Evolutionary conservation across 495 filamentous ascomycete genomes (phyloP), one percentile per base, ranked within the genome.

Genomic region (Xylaria acuta): DNA sequence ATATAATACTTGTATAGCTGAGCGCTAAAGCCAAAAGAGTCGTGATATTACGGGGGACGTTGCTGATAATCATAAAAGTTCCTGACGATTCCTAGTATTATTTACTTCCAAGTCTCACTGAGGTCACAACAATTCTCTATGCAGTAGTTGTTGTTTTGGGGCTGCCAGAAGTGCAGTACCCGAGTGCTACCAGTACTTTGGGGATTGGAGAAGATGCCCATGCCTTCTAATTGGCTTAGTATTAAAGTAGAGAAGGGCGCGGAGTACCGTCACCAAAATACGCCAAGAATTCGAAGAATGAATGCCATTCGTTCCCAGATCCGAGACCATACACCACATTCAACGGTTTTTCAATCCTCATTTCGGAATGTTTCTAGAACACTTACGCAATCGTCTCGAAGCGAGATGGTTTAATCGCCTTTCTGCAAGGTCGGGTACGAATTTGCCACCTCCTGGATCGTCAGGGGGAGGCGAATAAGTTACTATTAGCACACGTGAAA

Each of bases 371-470:
- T 27, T 69, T 69, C 67, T 49, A 41, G 56, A 69, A 69, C 67
- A 69, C n/a, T 16, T 27, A 27, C 5, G 2, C 49, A 34, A 41
- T 54, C n/a, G n/a, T n/a, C 38, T 71, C 49, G 60, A 71, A 71
- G 43, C 69, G 38, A 64, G 58, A 58, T 63, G n/a, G 45, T 41
- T 53, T 41, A 32, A 51, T 53, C 20, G 41, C 58, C 20, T 27
- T 27, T 49, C 20, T 34, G 16, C 14, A 25, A 41, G 7, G 5
- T 12, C 20, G 43, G 27, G 45, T 41, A 12, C 4, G 36, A 70
- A 45, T 77, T 79, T 47, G 77, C 77, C 77, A 77, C 77, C 75
- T 73, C 75, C 77, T 79, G 74, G 75, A 79, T 79, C 75, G 73
- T 73, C 77, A 77, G 77, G 77, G 77, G 74, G 75, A 75, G 75